Percentiles rank a stretch among this genome's conserved stretches.
phyloP scores from a whole-genome alignment of 2,329 filamentous ascomycete species.

The Paraphaeosphaeria minitans region DNA sequence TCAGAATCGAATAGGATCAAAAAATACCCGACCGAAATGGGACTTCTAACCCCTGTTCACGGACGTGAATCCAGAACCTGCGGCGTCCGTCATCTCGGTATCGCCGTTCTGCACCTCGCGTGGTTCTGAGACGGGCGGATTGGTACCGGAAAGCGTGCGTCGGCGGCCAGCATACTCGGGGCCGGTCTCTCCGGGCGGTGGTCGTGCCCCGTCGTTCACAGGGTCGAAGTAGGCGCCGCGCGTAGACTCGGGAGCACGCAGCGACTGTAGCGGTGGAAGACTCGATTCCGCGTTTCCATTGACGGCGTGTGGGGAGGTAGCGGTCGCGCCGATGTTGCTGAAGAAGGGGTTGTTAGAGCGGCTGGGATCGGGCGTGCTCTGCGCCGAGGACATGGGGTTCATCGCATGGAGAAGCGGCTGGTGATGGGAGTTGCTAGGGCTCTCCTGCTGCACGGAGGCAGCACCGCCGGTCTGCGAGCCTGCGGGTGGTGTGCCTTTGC shows the following conservation, averaged over 20 bases:
- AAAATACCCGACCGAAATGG: background rate
- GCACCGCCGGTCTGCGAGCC: constrained; percentile 17
- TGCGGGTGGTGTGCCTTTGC: constrained; percentile 48
- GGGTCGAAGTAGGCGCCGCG: constrained; percentile 39
- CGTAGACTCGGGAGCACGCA: constrained; percentile 23
- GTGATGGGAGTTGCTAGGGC: constrained; percentile 26
- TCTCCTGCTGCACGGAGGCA: constrained; percentile 16
- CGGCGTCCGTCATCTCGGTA: constrained; percentile 48
- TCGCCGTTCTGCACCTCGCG: constrained; percentile 45
- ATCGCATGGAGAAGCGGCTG: constrained; percentile 27
- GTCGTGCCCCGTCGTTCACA: constrained; percentile 38
- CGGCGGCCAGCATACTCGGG: constrained; percentile 27
- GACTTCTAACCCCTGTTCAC: constrained; percentile 42
- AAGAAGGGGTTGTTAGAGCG: constrained; percentile 38
- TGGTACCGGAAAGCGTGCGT: constrained; percentile 38
- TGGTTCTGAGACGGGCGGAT: constrained; percentile 24
- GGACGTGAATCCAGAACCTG: constrained; percentile 41
- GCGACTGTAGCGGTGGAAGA: constrained; percentile 32
- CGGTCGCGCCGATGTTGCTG: constrained; percentile 27
- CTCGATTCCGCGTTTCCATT: constrained; percentile 34
- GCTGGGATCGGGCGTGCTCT: constrained; percentile 47
- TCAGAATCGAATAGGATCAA: too few species aligned
- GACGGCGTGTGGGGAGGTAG: constrained; percentile 36
- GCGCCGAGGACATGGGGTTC: constrained; percentile 43
- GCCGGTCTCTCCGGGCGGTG: constrained; percentile 25